Evolutionary conservation across 768 basidiomycete species (phyloP).

Genomic region (Tubosaeta sp.): DNA sequence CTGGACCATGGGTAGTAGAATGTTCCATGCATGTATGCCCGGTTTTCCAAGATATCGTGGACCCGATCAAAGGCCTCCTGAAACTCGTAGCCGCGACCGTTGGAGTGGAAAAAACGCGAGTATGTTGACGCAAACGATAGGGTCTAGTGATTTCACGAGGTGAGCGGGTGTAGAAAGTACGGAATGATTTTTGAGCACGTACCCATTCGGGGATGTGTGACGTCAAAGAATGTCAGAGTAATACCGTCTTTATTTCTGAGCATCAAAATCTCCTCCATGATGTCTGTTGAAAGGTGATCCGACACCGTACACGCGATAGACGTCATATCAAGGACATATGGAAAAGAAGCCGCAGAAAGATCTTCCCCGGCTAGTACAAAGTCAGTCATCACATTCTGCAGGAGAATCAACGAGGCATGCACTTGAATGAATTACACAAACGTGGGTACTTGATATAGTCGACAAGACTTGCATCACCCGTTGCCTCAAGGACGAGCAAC

Average conservation of each 20-base stretch:
- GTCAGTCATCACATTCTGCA: not conserved
- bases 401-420: not conserved
- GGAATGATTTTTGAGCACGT: not conserved
- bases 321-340: conserved; percentile 16
- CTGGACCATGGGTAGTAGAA: conserved; percentile 16
- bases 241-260: conserved; percentile 17
- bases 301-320: conserved; percentile 19
- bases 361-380: conserved; percentile 1
- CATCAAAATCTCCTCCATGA: conserved; percentile 19
- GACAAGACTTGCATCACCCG: conserved; percentile 13
- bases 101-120: conserved; percentile 20
- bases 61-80: conserved; percentile 21
- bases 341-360: conserved; percentile 11
- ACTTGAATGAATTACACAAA: conserved; percentile 18
- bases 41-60: conserved; percentile 17
- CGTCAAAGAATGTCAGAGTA: conserved; percentile 17
- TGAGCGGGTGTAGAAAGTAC: not conserved
- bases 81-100: conserved; percentile 16
- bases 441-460: conserved; percentile 17
- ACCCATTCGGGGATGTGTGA: conserved; percentile 19
- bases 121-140: conserved; percentile 14
- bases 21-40: conserved; percentile 18
- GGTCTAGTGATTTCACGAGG: conserved; percentile 1
- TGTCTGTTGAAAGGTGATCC: conserved; percentile 8
- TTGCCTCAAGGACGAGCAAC: conserved; percentile 18